Evolutionary conservation across 2,329 filamentous ascomycete genomes (phyloP).

Genomic region (Leptographium lundbergii): DNA sequence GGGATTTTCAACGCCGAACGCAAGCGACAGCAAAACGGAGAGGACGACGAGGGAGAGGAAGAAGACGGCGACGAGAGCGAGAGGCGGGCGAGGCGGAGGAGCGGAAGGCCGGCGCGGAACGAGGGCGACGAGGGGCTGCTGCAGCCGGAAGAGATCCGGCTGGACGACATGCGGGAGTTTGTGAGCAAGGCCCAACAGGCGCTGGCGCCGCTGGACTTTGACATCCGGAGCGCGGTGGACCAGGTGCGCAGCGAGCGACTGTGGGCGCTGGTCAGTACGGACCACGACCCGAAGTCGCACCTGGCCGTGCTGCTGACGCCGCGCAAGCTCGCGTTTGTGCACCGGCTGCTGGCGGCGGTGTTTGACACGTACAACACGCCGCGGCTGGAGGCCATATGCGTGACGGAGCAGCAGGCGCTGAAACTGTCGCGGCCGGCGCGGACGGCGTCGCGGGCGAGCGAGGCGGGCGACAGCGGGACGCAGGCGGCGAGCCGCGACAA

Average conservation of each 20-base stretch:
- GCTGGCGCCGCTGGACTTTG: conserved; percentile 71
- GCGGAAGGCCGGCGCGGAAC: neutral
- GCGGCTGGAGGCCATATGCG: conserved; percentile 69
- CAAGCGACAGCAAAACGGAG: conserved; percentile 44
- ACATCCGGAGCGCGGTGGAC: conserved; percentile 64
- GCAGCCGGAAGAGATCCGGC: conserved; percentile 47
- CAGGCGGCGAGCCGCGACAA: conserved; percentile 24
- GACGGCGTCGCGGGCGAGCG: conserved; percentile 2
- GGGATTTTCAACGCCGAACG: conserved; percentile 49
- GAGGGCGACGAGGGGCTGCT: neutral
- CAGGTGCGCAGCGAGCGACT: conserved; percentile 49
- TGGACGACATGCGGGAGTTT: conserved; percentile 55
- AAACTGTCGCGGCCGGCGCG: conserved; percentile 47
- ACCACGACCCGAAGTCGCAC: conserved; percentile 74
- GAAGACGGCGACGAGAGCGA: conserved; percentile 18
- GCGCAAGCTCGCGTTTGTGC: conserved; percentile 83
- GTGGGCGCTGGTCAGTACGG: conserved; percentile 78
- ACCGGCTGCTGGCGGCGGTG: conserved; percentile 78
- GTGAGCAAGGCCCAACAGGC: conserved; percentile 58
- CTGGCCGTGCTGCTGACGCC: conserved; percentile 68
- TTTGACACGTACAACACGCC: conserved; percentile 79
- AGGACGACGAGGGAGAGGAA: conserved; percentile 40
- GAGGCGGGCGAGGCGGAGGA: conserved; percentile 13
- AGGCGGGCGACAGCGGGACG: conserved; percentile 8
- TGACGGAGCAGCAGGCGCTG: conserved; percentile 67